Base-by-base conservation (phyloP, 2,329 filamentous ascomycete species). In the Thielaviopsis populi region DNA sequence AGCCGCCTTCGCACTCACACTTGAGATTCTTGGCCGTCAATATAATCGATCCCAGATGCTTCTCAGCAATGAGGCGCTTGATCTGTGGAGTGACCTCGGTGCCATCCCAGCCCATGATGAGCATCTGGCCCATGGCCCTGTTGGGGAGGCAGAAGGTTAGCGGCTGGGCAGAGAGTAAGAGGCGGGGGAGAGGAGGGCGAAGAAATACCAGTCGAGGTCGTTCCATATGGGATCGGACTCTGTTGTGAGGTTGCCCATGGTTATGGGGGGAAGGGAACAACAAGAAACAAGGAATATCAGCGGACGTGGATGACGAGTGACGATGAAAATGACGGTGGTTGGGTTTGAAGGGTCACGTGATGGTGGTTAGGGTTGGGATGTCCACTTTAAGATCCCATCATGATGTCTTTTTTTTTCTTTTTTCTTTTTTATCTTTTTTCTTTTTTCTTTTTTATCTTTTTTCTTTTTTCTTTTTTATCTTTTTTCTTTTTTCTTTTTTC, bases 31-130 rank as follows among this genome's bases (percentile, higher is more conserved):
- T 92, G 67, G 88, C 88, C 46, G 88, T 91, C 67, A 94, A 76
- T 66, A 91, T 79, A 70, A 97, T 88, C 62, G 90, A 94, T 64
- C 94, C 94, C 59, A 99, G 80, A 73, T 97, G 88, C 72, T 92
- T 84, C 69, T 89, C 82, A 72, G 89, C 84, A 70, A 95, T 94
- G 68, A 91, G 80, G 69, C 83, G 85, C 68, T 83, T 84, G 72
- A 94, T 91, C 74, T 91, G 88, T 66, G 88, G 88, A 30, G 88
- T 92, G 63, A 94, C 85, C 72, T 88, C 83, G 63, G 87, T 89
- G 67, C 89, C 89, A 78, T 94, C 88, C 79, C 89, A 95, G 73
- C 88, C 88, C 85, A 91, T 89, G 73, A 88, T 86, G 73, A 90
- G 79, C 77, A 86, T 82, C 78, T 90, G 87, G 67, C 87, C 87